These are phyloP conservation scores for Rosa lucieae DNA, from an alignment of 306 rosid species.

Conservation along the genomic window DNA sequence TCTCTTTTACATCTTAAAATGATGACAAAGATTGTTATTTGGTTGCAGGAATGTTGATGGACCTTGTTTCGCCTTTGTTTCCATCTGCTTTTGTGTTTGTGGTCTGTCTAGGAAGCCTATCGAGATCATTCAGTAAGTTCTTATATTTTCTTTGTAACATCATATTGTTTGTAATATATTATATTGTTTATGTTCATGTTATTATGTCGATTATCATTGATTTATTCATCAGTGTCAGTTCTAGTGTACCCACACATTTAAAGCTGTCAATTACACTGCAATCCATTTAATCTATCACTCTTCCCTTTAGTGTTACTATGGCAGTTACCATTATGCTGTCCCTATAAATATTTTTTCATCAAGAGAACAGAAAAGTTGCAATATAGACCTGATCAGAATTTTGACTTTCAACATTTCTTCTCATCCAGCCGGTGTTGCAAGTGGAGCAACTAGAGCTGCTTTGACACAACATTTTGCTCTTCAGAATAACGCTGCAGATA, in stretches of 20 bases:
- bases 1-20: constrained; percentile 15
- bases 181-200: background rate
- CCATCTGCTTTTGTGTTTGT: constrained; percentile 83
- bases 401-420: constrained; percentile 23
- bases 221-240: background rate
- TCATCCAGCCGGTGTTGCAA: constrained; percentile 87
- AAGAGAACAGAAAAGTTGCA: background rate
- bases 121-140: constrained; percentile 98
- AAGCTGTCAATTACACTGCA: constrained; percentile 17
- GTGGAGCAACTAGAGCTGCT: constrained; percentile 99
- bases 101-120: constrained; percentile 92
- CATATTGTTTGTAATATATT: background rate
- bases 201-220: background rate
- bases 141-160: constrained; percentile 1
- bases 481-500: constrained; percentile 65
- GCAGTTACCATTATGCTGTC: background rate
- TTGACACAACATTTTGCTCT: constrained; percentile 97
- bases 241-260: background rate
- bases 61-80: constrained; percentile 87
- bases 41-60: constrained; percentile 95
- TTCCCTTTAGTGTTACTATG: background rate
- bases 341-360: background rate
- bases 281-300: background rate
- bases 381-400: background rate
- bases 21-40: constrained; percentile 25